Evolutionary conservation across 2,329 filamentous ascomycete species (phyloP).

Genomic region (Phyllosticta citriasiana): DNA sequence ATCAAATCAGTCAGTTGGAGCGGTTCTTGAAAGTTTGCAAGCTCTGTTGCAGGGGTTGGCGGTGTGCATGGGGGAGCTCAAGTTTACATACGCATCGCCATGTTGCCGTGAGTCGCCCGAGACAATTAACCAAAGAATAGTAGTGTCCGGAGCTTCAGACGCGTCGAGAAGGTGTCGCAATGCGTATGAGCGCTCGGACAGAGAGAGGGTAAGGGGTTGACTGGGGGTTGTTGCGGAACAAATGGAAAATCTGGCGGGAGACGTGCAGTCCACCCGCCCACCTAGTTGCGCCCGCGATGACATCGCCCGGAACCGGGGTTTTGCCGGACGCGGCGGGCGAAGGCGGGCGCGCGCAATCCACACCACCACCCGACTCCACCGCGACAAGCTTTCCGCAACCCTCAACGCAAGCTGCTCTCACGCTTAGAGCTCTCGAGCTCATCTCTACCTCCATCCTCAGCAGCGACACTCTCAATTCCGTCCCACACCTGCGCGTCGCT

Average conservation of each 20-base stretch:
- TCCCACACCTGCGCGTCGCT: neutral
- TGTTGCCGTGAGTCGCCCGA: slow-evolving; percentile 14
- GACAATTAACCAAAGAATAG: neutral
- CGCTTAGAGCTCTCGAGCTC: too few relatives aligned
- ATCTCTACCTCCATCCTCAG: neutral
- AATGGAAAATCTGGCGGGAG: slow-evolving; percentile 4
- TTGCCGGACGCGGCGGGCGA: neutral
- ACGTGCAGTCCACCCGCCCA: slow-evolving; percentile 3
- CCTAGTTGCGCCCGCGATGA: neutral
- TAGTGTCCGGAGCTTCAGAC: neutral
- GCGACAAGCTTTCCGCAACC: too few relatives aligned
- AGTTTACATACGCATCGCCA: slow-evolving; percentile 31
- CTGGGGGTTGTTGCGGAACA: slow-evolving; percentile 5
- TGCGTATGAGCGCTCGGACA: neutral
- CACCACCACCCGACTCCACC: too few relatives aligned
- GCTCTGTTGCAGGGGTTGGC: slow-evolving; percentile 4
- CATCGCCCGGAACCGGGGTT: neutral
- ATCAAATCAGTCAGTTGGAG: slow-evolving; percentile 18
- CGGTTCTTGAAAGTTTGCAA: neutral
- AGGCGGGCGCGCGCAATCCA: too few relatives aligned
- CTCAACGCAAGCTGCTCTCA: too few relatives aligned
- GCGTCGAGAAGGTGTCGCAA: neutral
- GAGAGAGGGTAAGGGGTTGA: slow-evolving; percentile 1
- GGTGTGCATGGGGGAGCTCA: slow-evolving; percentile 7
- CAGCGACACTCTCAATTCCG: neutral